Percentiles rank a stretch among this genome's conserved stretches.
Conservation (phyloP, 495 filamentous ascomycete genomes). For the Venustampulla echinocandica region DNA sequence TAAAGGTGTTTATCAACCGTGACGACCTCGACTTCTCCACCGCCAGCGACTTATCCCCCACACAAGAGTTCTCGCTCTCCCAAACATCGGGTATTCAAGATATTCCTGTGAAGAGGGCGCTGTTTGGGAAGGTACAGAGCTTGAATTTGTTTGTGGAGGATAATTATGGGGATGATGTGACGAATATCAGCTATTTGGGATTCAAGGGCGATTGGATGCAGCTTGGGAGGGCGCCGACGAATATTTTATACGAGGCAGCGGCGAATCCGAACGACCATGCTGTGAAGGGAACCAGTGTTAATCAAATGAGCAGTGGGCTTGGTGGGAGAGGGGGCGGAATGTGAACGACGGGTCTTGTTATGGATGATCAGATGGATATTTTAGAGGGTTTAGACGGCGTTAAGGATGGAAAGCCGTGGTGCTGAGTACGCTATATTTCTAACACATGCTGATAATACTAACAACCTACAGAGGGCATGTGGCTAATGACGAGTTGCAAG, state of each 20-base stretch:
- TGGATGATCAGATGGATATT: too few relatives aligned
- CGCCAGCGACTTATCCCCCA: conserved; percentile 59
- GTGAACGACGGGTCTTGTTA: conserved; percentile 1
- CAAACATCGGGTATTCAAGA: conserved; percentile 80
- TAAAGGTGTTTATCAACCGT: conserved; percentile 79
- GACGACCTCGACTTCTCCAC: conserved; percentile 76
- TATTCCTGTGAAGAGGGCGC: conserved; percentile 69
- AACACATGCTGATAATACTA: too few relatives aligned
- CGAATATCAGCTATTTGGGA: conserved; percentile 71
- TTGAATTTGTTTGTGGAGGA: conserved; percentile 78
- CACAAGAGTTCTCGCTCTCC: conserved; percentile 69
- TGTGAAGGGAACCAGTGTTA: conserved; percentile 36
- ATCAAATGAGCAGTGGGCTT: conserved; percentile 40
- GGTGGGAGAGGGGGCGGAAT: conserved; percentile 23
- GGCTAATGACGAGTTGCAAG: too few relatives aligned
- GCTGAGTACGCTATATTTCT: too few relatives aligned
- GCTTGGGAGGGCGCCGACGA: conserved; percentile 70
- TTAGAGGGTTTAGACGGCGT: too few relatives aligned
- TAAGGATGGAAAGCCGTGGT: too few relatives aligned
- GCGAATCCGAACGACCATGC: conserved; percentile 83
- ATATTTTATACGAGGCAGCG: conserved; percentile 86
- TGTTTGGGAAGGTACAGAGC: conserved; percentile 73
- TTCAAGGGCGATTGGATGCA: conserved; percentile 91
- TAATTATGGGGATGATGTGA: conserved; percentile 64
- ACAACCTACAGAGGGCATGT: too few relatives aligned